Base-by-base conservation (phyloP, 1,139 yeast genomes). In the Sugiyamaella neomexicana region DNA sequence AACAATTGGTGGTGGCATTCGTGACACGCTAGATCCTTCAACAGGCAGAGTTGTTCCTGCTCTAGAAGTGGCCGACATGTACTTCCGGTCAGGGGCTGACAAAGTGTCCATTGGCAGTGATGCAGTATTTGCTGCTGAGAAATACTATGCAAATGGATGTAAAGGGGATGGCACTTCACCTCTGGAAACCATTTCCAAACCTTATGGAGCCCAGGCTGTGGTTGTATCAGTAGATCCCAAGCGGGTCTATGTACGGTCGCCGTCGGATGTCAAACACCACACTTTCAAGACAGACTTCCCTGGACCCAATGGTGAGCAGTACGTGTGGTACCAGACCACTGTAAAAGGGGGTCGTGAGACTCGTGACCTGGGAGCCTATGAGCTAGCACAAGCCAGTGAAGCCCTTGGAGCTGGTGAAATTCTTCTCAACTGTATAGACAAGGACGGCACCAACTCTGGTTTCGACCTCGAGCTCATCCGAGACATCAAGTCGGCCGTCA, bases 31-130 rank as follows among this genome's bases (percentile, higher is more conserved):
- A 31, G 98, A 93, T 64, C 95, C 96, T 0, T 87, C 80, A 59
- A 63, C 72, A 5, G 91, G 93, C 23, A 81, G 84, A 17, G 62
- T 72, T 4, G 83, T 89, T 13, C 85, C 96, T 8, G 98, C 99
- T 0, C 80, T 86, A 36, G 85, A 90, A 55, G 96, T 93, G 13
- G 99, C 99, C 0, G 82, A 89, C 47, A 75, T 89, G 62, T 93
- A 93, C 69, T 93, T 93, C 77, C 79, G 90, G 57, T 88, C 97
- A 0, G 99, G 99, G 55, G 99, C 99, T 10, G 99, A 93, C 72
- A 93, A 93, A 69, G 96, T 93, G 4, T 88, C 97, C 52, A 93
- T 93, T 67, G 99, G 99, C 10, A 83, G 96, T n/a, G 99, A 93
- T 74, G 96, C 99, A 0, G 99, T 93, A 0, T 70, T 73, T 46